Conservation (phyloP, 1,284 basidiomycete genomes). For the Paramarasmius palmivorus region DNA sequence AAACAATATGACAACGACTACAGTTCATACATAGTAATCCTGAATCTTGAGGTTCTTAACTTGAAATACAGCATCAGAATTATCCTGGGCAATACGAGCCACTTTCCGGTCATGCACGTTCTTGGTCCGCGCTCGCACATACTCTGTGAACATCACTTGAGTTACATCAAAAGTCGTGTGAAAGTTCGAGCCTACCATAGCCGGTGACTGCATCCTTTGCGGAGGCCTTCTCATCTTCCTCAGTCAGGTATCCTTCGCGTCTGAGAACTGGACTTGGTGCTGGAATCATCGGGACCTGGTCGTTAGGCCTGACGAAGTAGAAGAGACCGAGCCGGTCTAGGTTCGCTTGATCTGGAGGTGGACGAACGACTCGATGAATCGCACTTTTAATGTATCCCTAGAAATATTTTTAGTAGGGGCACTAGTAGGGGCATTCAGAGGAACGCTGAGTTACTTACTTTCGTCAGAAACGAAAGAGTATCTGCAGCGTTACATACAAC, state of each 20-base stretch:
- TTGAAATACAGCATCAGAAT: constrained; percentile 12
- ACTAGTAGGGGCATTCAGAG: too few species aligned
- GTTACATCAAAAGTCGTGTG: too few species aligned
- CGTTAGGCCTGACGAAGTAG: constrained; percentile 25
- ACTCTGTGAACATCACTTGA: constrained; percentile 24
- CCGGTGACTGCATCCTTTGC: constrained; percentile 14
- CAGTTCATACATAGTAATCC: constrained; percentile 18
- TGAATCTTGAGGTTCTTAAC: constrained; percentile 17
- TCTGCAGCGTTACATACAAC: constrained; percentile 16
- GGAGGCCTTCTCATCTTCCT: constrained; percentile 10
- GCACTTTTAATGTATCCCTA: constrained; percentile 39
- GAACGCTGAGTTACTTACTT: too few species aligned
- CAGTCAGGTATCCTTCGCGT: constrained; percentile 21
- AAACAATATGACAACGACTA: too few species aligned
- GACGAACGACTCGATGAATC: constrained; percentile 50
- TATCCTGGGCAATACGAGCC: constrained; percentile 15
- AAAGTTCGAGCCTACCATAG: constrained; percentile 16
- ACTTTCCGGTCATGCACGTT: constrained; percentile 17
- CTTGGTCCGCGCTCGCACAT: constrained; percentile 19
- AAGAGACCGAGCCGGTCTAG: constrained; percentile 25
- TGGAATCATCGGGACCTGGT: constrained; percentile 23
- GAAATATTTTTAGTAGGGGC: too few species aligned
- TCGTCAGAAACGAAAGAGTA: too few species aligned
- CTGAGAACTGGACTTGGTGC: constrained; percentile 25
- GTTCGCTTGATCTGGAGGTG: constrained; percentile 45